Percentiles rank a stretch among this genome's conserved stretches.
Evolutionary conservation across 371 early-diverging fungal species (phyloP).

Genomic region (Nematocida major): DNA sequence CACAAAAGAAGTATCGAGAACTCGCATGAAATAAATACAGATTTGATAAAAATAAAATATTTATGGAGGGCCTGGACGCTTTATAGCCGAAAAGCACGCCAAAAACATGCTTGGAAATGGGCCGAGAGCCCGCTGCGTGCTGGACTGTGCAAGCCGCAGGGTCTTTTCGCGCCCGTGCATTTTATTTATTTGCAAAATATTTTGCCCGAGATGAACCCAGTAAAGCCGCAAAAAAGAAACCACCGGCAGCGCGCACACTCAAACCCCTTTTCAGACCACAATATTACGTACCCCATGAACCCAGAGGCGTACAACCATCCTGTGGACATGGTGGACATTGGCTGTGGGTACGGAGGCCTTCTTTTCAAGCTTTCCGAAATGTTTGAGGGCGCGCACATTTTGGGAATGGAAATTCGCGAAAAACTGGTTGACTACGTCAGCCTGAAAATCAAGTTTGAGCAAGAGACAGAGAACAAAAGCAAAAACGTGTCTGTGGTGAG

Average conservation of each 20-base stretch:
- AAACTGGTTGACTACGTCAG: conserved; percentile 86
- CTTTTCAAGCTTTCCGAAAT: conserved; percentile 70
- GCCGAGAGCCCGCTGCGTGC: too few species aligned
- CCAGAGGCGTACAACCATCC: conserved; percentile 79
- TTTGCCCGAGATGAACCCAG: conserved; percentile 50
- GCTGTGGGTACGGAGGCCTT: conserved; percentile 97
- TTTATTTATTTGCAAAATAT: conserved; percentile 43
- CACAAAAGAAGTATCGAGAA: not conserved
- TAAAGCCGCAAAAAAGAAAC: conserved; percentile 71
- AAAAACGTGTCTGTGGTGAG: conserved; percentile 85
- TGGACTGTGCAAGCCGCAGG: too few species aligned
- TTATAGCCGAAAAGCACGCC: too few species aligned
- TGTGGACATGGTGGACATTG: conserved; percentile 87
- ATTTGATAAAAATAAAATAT: not conserved
- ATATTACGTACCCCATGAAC: conserved; percentile 69
- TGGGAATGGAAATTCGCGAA: conserved; percentile 96
- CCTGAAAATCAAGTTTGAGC: conserved; percentile 42
- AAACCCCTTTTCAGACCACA: conserved; percentile 69
- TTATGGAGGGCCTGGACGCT: too few species aligned
- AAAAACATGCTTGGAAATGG: too few species aligned
- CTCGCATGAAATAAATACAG: not conserved
- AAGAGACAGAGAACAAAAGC: conserved; percentile 68
- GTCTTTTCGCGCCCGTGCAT: too few species aligned
- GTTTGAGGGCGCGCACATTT: conserved; percentile 77
- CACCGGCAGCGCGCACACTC: conserved; percentile 93